phyloP scores from a whole-genome alignment of 805 yeast genomes.

The Kodamaea fukazawae region DNA sequence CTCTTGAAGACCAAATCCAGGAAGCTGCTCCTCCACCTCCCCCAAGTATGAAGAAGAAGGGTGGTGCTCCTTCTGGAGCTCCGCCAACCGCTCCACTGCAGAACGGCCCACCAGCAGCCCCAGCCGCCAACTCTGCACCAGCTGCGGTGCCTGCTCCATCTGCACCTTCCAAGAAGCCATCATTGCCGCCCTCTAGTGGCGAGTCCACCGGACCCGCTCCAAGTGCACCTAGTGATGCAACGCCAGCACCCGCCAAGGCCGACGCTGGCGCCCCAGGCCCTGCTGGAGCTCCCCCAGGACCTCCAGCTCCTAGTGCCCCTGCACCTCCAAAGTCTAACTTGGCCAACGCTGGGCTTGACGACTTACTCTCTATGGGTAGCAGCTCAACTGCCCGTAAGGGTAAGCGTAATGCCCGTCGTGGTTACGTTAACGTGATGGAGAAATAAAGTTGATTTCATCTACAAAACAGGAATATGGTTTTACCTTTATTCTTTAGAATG shows the following conservation, averaged over 20 bases:
- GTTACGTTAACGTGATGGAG: conserved; percentile 65
- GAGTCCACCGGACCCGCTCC: too few species aligned
- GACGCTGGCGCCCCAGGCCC: conserved; percentile 11
- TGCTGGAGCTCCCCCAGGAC: conserved; percentile 7
- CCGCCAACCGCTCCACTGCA: conserved; percentile 15
- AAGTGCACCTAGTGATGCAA: too few species aligned
- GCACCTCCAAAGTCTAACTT: conserved; percentile 20
- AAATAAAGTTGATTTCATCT: conserved; percentile 5
- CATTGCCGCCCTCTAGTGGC: too few species aligned
- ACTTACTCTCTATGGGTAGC: conserved; percentile 33
- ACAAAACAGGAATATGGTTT: too few species aligned
- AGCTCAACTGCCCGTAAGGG: conserved; percentile 20
- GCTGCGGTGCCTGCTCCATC: conserved; percentile 7
- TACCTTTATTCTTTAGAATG: not conserved
- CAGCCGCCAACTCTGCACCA: conserved; percentile 12
- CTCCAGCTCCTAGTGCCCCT: conserved; percentile 11
- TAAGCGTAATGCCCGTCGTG: conserved; percentile 34
- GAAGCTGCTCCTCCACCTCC: conserved; percentile 71
- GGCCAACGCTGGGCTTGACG: conserved; percentile 43
- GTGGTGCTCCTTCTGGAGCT: conserved; percentile 7
- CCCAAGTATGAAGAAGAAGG: conserved; percentile 32
- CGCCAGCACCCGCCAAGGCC: not conserved
- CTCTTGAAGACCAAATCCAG: conserved; percentile 60
- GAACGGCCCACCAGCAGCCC: conserved; percentile 3
- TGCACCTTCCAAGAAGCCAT: too few species aligned